Evolutionary conservation across 148 eudicot species (phyloP), one percentile per base, ranked within the genome.

Genomic region (Camellia lanceoleosa): DNA sequence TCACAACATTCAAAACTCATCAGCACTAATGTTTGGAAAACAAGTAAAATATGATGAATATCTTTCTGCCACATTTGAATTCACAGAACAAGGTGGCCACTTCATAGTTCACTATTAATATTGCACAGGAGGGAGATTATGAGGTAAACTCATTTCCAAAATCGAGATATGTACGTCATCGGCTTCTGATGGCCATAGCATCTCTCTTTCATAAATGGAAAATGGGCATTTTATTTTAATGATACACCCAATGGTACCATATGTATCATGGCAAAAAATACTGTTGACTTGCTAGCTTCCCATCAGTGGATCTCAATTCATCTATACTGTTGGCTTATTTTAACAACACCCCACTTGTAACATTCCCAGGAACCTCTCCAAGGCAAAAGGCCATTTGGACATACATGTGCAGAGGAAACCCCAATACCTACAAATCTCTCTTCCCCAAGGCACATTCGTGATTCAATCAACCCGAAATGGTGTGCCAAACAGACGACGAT

Each of bases 1-100:
- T 80, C 60, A 71, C 77, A 79, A 63, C 18, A 38, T 71, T 55
- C 23, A 71, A 8, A 73, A 60, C 41, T 49, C 77, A 86, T 74
- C 51, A 66, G 71, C 43, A 74, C 19, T 13, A 5, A 13, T 30
- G 59, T 56, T 5, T 19, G 71, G 66, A 43, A 70, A 20, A 64
- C 71, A 77, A 77, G 5, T 10, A 30, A 78, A 42, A 10, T 15
- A 42, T 38, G 55, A n/a, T 10, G 11, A 38, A 23, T 67, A 66
- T 19, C 49, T 6, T 10, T n/a, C 7, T 68, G 43, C 68, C 66
- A 15, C 52, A 55, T 3, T 41, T 51, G 41, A 13, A 9, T 6
- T 18, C 38, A 8, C 38, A 42, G 8, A 70, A 5, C 51, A 76
- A 60, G 55, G 54, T 56, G 7, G 23, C 56, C 13, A 44, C 42